Evolutionary conservation across 495 filamentous ascomycete genomes (phyloP), one percentile per base, ranked within the genome.

Genomic region (Daldinia decipiens): DNA sequence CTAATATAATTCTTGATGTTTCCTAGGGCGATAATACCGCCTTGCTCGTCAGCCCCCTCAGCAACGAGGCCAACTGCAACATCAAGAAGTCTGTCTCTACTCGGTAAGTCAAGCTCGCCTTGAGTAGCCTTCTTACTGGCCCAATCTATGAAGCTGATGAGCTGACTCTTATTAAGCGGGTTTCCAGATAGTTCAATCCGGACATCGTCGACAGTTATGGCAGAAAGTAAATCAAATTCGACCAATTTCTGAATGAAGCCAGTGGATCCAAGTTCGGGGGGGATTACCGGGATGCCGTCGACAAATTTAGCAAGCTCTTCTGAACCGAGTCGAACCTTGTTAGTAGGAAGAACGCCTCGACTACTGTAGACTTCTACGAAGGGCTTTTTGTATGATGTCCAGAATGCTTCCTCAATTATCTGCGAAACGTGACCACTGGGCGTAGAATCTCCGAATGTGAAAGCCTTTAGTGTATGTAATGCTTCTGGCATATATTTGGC

Each of bases 361-460:
- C 92, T 95, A 12, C 93, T 97, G 62, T 95, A 87, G 3, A 98
- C 85, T 71, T 97, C 94, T 66, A 98, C 94, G 1, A 87, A 89
- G 1, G 89, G 85, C 38, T 89, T 88, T 70, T 89, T 92, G 75
- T 91, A 93, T 56, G 92, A 93, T 64, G 87, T 94, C 95, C 95
- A 99, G 75, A 98, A 99, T 1, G 92, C 92, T 77, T 96, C 91
- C 77, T 97, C 92, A 62, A 98, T 93, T 56, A 90, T 90, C 60
- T 91, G 86, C 1, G 93, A 92, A 26, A 98, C 89, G 54, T 90
- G 80, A 3, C 87, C 85, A 59, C 90, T 94, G 3, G 96, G 96
- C 0, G 96, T 98, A 3, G 95, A 97, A 70, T 97, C 92, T 17
- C 83, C 84, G 68, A 93, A 97, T 0, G 89, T 91, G 73, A 94